Evolutionary conservation across 441 rosid genomes (phyloP).

Genomic region (Kokia cookei): DNA sequence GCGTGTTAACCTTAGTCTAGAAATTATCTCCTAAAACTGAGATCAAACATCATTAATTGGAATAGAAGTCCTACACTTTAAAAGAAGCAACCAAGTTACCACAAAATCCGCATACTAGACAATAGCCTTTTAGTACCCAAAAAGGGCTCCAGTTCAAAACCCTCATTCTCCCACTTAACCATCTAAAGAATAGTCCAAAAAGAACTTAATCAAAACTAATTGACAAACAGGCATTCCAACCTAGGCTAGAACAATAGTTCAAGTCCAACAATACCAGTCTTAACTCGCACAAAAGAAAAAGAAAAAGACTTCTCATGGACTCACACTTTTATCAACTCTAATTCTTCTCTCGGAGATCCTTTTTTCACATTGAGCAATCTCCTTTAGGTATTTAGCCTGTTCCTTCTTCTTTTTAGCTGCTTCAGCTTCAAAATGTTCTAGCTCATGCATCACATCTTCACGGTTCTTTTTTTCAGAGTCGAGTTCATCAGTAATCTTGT

Average conservation of each 20-base stretch:
- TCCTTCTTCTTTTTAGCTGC: constrained; percentile 67
- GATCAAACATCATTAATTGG: neutral
- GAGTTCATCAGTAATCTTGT: constrained; percentile 56
- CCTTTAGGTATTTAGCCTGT: constrained; percentile 76
- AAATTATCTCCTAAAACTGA: neutral
- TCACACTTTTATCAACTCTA: constrained; percentile 71
- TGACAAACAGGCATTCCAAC: neutral
- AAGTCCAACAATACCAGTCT: neutral
- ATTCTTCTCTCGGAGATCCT: constrained; percentile 73
- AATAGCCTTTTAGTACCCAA: neutral
- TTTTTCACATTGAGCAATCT: constrained; percentile 70
- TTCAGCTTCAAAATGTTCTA: constrained; percentile 63
- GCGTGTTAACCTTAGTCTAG: neutral
- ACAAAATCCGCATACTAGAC: neutral
- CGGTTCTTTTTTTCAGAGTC: constrained; percentile 61
- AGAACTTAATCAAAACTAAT: neutral
- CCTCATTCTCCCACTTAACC: neutral
- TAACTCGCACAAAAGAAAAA: neutral
- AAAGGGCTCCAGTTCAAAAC: neutral
- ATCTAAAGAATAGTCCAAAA: neutral
- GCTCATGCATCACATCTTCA: constrained; percentile 57
- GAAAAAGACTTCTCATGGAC: constrained; percentile 25
- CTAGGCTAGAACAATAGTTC: neutral
- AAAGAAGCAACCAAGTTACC: constrained; percentile 1
- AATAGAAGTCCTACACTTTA: neutral